phyloP scores from a whole-genome alignment of 75 land plant species.

The Isoetes taiwanensis region DNA sequence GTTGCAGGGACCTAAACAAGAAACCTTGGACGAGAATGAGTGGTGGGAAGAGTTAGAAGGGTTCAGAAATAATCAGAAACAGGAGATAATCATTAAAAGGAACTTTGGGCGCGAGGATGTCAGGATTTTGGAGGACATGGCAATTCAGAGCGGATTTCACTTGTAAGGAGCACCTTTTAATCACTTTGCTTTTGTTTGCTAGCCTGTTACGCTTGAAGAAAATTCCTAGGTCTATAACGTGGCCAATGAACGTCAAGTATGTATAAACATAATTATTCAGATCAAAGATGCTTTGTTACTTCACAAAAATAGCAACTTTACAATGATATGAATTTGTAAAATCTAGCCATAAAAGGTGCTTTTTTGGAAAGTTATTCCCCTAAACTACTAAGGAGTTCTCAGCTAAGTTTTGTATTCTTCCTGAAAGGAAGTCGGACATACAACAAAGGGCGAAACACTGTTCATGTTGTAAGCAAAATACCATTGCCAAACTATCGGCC shows the following conservation, averaged over 20 bases:
- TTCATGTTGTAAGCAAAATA: constrained; percentile 68
- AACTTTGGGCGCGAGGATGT: constrained; percentile 36
- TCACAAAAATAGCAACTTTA: no score
- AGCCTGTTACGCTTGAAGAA: background rate
- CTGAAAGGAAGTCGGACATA: constrained; percentile 11
- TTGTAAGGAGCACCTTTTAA: constrained; percentile 37
- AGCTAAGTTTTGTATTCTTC: no score
- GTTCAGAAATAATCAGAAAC: constrained; percentile 37
- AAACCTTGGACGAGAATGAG: constrained; percentile 47
- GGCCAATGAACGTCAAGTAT: no score
- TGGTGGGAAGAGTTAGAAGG: constrained; percentile 53
- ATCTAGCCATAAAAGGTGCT: no score
- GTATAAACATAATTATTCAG: no score
- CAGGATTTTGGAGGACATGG: constrained; percentile 42
- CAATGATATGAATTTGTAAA: no score
- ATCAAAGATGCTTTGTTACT: no score
- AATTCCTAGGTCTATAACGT: no score
- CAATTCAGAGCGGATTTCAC: constrained; percentile 45
- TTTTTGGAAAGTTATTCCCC: no score
- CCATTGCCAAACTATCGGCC: constrained; percentile 89
- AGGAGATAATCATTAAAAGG: constrained; percentile 43
- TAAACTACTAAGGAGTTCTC: no score
- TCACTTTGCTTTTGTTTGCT: background rate
- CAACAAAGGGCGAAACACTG: constrained; percentile 3
- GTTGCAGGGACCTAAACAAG: constrained; percentile 11